Base-by-base conservation (phyloP, 768 basidiomycete genomes). In the Exsudoporus frostii region DNA sequence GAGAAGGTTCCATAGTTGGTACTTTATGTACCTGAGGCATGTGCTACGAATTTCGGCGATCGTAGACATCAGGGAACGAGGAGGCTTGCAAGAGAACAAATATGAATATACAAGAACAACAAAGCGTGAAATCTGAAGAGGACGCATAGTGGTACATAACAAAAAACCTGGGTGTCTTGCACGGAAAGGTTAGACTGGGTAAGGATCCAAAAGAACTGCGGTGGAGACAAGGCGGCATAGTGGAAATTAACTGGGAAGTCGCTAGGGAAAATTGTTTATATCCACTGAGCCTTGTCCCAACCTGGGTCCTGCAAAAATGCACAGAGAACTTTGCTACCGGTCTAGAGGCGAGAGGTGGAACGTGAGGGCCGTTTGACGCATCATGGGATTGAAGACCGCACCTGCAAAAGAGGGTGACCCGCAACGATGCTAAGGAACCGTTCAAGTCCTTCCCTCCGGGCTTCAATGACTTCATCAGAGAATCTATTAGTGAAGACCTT, bases 401-500 rank as follows among this genome's bases (percentile, higher is more conserved):
- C 93, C 84, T 99, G 96, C 24, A 99, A 74, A 51, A 99, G 75
- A 8, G 97, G 97, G 69, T 99, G 97, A 0, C 97, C 97, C 3
- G 97, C 97, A 44, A 99, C 96, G 57, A 99, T 84, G 61, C 90
- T 92, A 63, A 99, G 71, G 74, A 98, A 99, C 29, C 96, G 77
- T 74, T 98, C 96, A 22, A 98, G 73, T 1, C 96, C 96, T 66
- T 98, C 95, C 59, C 96, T 76, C 54, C 97, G 74, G 50, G 79
- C 76, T 71, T 98, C 96, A 53, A 99, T 98, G 41, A 98, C 89
- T 71, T 99, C 97, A 62, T 98, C 96, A 15, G 93, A 94, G 74
- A 98, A 99, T 36, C 97, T 79, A 66, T 97, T 98, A 30, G 95
- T 97, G 74, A 99, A 99, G 37, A 98, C 92, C 72, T 98, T 99